Evolutionary conservation across 805 yeast species (phyloP).

Genomic region (Sugiyamaella valdiviana): DNA sequence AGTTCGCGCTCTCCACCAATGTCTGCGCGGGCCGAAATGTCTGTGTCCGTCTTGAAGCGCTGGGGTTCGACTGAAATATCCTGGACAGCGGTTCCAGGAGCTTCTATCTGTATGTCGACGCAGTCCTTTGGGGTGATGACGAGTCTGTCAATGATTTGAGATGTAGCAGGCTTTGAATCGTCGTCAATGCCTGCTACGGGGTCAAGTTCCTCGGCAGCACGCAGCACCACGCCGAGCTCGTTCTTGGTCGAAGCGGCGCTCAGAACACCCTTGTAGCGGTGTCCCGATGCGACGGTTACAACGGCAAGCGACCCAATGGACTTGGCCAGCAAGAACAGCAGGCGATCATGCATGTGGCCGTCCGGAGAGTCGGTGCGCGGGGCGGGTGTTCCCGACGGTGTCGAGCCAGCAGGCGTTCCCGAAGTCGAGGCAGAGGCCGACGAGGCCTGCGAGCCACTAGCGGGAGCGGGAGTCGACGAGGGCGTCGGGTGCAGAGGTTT

Average conservation of each 20-base stretch:
- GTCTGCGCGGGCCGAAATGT: constrained; percentile 52
- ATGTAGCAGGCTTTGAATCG: constrained; percentile 5
- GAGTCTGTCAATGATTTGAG: constrained; percentile 33
- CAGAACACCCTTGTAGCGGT: constrained; percentile 52
- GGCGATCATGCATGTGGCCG: constrained; percentile 47
- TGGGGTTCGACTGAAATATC: constrained; percentile 1
- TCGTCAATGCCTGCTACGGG: constrained; percentile 33
- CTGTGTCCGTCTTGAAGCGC: constrained; percentile 75
- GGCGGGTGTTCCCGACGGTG: constrained; percentile 2
- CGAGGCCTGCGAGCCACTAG: background rate
- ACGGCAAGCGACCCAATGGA: constrained; percentile 53
- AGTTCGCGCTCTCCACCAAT: constrained; percentile 59
- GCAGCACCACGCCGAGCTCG: constrained; percentile 47
- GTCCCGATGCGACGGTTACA: constrained; percentile 59
- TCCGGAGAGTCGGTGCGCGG: constrained; percentile 24
- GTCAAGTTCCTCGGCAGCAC: constrained; percentile 42
- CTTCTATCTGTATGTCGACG: constrained; percentile 42
- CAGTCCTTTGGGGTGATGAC: constrained; percentile 47
- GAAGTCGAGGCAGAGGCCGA: background rate
- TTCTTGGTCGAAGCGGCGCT: constrained; percentile 43
- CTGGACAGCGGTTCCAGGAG: constrained; percentile 32
- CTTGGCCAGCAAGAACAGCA: constrained; percentile 48
- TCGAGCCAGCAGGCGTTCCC: background rate
- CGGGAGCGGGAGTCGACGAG: background rate
- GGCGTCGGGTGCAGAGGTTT: background rate